Base-by-base conservation (phyloP, 208 protist species). In the Leishmania mexicana region DNA sequence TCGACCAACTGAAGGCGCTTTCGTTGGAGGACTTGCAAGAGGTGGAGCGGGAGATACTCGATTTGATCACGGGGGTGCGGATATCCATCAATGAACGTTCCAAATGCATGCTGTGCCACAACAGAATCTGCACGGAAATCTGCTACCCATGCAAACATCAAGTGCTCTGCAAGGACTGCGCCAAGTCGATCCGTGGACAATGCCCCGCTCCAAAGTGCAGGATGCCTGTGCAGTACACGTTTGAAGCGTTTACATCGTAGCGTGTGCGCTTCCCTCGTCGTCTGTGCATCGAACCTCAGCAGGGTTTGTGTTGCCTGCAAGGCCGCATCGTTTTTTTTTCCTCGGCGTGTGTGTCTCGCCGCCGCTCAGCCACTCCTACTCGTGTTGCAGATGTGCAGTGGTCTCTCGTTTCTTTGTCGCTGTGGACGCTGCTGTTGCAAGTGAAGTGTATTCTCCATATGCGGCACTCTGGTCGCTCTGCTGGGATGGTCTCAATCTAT, bases 71-170 rank as follows among this genome's bases (percentile, higher is more conserved):
- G 40, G 84, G 77, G 24, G 87, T 95, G 57, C 92, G 92, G 0
- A 87, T 96, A n/a, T 78, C 84, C 19, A 96, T 98, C 81, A 96
- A 96, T 85, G 93, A 96, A 65, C 81, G 90, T 0, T 93, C 89
- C 40, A 96, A 96, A 83, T 98, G 95, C 80, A 92, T 95, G 87
- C 49, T 96, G 31, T 98, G 95, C 76, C 85, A 84, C 68, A 90
- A 90, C 70, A 83, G 88, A 49, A 72, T 93, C 5, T 94, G 90
- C 81, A 97, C 95, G 24, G 93, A 91, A 64, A 95, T 98, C n/a
- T 97, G 93, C 81, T 98, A 96, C 79, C 95, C 95, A 42, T 97
- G 95, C 85, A 96, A 96, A 72, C 95, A 97, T 58, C 93, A 97
- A 75, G 95, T 97, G 19, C 80, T 97, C 17, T 97, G 95, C 85